These are phyloP conservation scores for Alternaria novae-zelandiae DNA, from an alignment of 2,329 filamentous ascomycete genomes.

Conservation along the genomic window DNA sequence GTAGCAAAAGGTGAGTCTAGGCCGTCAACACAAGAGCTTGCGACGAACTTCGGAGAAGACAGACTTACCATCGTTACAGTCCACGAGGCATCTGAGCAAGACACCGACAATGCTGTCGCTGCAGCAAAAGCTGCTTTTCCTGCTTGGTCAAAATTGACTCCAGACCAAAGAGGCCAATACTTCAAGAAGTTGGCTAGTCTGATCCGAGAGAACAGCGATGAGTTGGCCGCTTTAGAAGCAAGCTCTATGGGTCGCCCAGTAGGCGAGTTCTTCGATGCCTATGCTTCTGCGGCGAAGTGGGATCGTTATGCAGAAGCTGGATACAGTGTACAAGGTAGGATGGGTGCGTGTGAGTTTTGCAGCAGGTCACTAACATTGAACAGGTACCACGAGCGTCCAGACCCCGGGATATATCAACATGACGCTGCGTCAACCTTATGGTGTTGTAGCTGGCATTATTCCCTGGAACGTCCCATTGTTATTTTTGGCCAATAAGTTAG, in stretches of 20 bases:
- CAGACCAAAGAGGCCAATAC: slow-evolving; percentile 33
- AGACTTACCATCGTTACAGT: slow-evolving; percentile 42
- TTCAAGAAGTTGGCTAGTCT: slow-evolving; percentile 71
- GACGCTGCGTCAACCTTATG: slow-evolving; percentile 78
- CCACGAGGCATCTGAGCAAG: slow-evolving; percentile 44
- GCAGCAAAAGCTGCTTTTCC: slow-evolving; percentile 69
- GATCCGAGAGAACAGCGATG: slow-evolving; percentile 81
- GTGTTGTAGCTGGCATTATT: slow-evolving; percentile 81
- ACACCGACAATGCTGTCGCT: slow-evolving; percentile 75
- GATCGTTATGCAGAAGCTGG: slow-evolving; percentile 76
- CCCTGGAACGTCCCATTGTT: slow-evolving; percentile 56
- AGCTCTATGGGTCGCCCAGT: slow-evolving; percentile 87
- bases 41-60: background rate
- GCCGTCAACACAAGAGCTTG: too few species aligned
- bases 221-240: slow-evolving; percentile 80
- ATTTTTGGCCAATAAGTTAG: slow-evolving; percentile 35
- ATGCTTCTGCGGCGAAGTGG: slow-evolving; percentile 78
- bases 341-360: background rate
- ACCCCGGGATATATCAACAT: slow-evolving; percentile 60
- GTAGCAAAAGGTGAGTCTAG: slow-evolving; percentile 72
- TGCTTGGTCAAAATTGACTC: slow-evolving; percentile 70
- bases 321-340: slow-evolving; percentile 69
- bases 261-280: slow-evolving; percentile 78
- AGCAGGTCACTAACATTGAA: background rate
- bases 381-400: slow-evolving; percentile 72